Evolutionary conservation across 352 stramenopile genomes (phyloP), one percentile per base, ranked within the genome.

Genomic region (Pythium periplocum): DNA sequence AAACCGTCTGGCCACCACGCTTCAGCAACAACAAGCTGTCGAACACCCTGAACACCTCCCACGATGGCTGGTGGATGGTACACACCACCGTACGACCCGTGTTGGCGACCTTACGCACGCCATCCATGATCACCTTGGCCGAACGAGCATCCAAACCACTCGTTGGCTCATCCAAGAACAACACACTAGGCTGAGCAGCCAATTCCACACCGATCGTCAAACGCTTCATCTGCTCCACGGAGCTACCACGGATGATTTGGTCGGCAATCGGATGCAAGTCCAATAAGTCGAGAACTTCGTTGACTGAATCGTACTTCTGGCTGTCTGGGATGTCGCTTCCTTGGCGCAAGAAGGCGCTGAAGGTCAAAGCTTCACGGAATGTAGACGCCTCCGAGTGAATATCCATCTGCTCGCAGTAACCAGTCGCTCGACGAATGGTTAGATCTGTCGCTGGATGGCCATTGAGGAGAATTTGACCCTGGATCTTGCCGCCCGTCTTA

Each of bases 121-220:
- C 71, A 34, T 87, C 69, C 51, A 95, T 85, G n/a, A 96, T 58
- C 41, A 88, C 68, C 38, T 92, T 77, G 45, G 76, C 74, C 0
- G 73, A 51, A 2, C 63, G 57, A 9, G 75, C 69, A 51, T 88
- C 78, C 30, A 89, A 51, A 3, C 74, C 68, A 9, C 64, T 80
- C 30, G 73, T 86, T 1, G 75, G 77, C 26, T 87, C 77, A 26
- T 87, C 77, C 43, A 83, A 45, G 60, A 97, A 95, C 6, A 97
- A 46, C 8, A 96, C 55, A 8, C 64, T 71, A 31, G 89, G 73
- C 47, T 89, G 83, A 1, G 76, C 76, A 1, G 90, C 83, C 33
- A 98, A 61, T 52, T 97, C 91, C 11, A 97, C 81, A 48, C 84
- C 91, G 33, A 96, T 87, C 33, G 69, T 79, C 44, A 76, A 47